phyloP scores from a whole-genome alignment of 169 alveolate genomes.

The Prorocentrum cordatum region DNA sequence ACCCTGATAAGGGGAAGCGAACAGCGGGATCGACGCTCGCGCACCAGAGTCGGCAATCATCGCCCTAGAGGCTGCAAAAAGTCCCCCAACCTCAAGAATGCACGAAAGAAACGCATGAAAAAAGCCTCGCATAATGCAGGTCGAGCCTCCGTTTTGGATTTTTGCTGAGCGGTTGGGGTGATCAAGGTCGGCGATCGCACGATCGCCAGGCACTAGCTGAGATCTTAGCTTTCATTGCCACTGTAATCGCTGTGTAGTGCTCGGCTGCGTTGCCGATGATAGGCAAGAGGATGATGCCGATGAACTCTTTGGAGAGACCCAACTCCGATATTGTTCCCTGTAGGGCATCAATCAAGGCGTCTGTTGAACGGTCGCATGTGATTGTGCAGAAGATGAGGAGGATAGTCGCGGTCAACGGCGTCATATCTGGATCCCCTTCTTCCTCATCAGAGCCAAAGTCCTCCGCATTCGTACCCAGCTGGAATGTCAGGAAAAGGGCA shows the following conservation, averaged over 20 bases:
- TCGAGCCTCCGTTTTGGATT: no score
- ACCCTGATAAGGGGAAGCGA: no score
- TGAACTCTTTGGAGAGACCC: slow-evolving; percentile 76
- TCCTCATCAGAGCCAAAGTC: slow-evolving; percentile 41
- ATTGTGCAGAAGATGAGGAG: slow-evolving; percentile 71
- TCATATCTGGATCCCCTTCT: slow-evolving; percentile 74
- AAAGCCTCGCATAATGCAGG: background rate
- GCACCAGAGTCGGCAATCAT: background rate
- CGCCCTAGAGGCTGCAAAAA: background rate
- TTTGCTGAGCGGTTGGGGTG: slow-evolving; percentile 74
- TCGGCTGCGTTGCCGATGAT: slow-evolving; percentile 80
- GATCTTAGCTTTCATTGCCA: slow-evolving; percentile 72
- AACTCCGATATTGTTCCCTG: slow-evolving; percentile 74
- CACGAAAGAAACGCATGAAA: background rate
- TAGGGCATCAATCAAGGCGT: slow-evolving; percentile 74
- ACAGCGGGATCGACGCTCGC: no score
- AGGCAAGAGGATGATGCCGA: slow-evolving; percentile 79
- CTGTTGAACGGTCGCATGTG: slow-evolving; percentile 72
- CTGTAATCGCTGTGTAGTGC: slow-evolving; percentile 79
- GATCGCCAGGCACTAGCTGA: slow-evolving; percentile 17
- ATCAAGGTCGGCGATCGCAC: slow-evolving; percentile 78
- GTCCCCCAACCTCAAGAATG: background rate
- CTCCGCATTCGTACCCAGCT: slow-evolving; percentile 73
- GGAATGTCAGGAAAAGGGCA: slow-evolving; percentile 74
- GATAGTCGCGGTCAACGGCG: slow-evolving; percentile 72